A percentile compares a stretch with the other conserved stretches of the same genome.
These are phyloP conservation scores for Gossypium longicalyx DNA, from an alignment of 345 rosid species.

Conservation along the genomic window DNA sequence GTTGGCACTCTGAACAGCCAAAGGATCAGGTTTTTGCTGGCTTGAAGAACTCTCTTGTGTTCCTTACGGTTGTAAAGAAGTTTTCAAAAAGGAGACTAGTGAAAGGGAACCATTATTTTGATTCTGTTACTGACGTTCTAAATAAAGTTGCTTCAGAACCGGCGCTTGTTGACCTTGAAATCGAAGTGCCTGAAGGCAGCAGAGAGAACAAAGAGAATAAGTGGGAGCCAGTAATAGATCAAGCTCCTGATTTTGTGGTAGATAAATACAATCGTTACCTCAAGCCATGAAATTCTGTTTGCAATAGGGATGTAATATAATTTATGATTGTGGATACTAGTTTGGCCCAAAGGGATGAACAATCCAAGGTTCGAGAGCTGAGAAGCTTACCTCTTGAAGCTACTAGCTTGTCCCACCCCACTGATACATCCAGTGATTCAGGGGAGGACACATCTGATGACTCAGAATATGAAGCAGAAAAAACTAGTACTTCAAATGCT, in stretches of 20 bases:
- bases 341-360: slow-evolving; percentile 26
- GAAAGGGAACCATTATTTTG: slow-evolving; percentile 54
- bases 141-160: slow-evolving; percentile 61
- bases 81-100: slow-evolving; percentile 48
- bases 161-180: slow-evolving; percentile 51
- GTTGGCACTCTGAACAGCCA: slow-evolving; percentile 57
- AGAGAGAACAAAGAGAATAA: slow-evolving; percentile 31
- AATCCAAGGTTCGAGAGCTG: slow-evolving; percentile 37
- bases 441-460: slow-evolving; percentile 37
- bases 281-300: slow-evolving; percentile 51
- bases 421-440: slow-evolving; percentile 37
- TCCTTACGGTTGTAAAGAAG: slow-evolving; percentile 43
- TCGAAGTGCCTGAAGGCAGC: slow-evolving; percentile 28
- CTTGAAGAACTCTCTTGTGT: slow-evolving; percentile 36
- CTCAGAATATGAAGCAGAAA: slow-evolving; percentile 36
- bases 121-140: slow-evolving; percentile 64
- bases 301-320: slow-evolving; percentile 27
- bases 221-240: slow-evolving; percentile 27
- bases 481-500: slow-evolving; percentile 28
- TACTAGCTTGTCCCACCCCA: slow-evolving; percentile 20
- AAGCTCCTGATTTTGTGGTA: slow-evolving; percentile 18
- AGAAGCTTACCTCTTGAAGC: slow-evolving; percentile 50
- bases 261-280: slow-evolving; percentile 35
- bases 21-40: slow-evolving; percentile 31
- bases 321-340: slow-evolving; percentile 67